Evolutionary conservation across 1,139 yeast species (phyloP), one percentile per base, ranked within the genome.

Genomic region (Magnusiomyces clavatus): DNA sequence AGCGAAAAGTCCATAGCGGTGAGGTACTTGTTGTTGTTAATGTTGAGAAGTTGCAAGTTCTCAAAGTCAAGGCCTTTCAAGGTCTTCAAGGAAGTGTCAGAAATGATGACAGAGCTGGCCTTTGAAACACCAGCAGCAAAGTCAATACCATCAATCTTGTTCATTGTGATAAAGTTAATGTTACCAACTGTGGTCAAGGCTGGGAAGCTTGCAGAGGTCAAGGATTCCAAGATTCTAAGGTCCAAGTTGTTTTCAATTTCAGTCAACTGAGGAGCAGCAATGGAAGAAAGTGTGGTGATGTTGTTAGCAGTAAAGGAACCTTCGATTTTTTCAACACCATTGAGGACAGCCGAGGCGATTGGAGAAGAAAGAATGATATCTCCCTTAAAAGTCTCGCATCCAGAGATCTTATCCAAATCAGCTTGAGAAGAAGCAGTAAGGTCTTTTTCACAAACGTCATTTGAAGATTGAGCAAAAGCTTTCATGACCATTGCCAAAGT

Each of bases 11-110:
- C 77, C 57, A 86, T 72, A 60, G 86, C 94, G 62, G 75, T 77
- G 64, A 90, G 80, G 69, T 76, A 77, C 67, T 77, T 77, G 78
- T 83, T 83, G 84, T 92, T 92, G 88, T 89, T 90, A 65, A 92
- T 80, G 76, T 89, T 79, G 77, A 89, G 86, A 56, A 76, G 75
- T 68, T 79, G 79, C 64, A 88, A 86, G 64, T 80, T 68, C 66
- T 75, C 75, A 62, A 90, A 86, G 69, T 82, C 81, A 69, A 92
- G 80, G 70, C 97, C 97, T 53, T 79, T 80, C 64, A 92, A 81
- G 52, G 87, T 74, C 64, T 77, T 77, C 69, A 92, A 78, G 62
- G 83, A 80, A 60, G 98, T 92, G 77, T 92, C 96, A 57, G 96
- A 82, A 65, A 92, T 83, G 68, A 75, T 68, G 61, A 92, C 77